Percentiles rank a stretch among this genome's conserved stretches.
These are phyloP conservation scores for Pedinophyceae sp. DNA, from an alignment of 139 green algal species.

Conservation along the genomic window DNA sequence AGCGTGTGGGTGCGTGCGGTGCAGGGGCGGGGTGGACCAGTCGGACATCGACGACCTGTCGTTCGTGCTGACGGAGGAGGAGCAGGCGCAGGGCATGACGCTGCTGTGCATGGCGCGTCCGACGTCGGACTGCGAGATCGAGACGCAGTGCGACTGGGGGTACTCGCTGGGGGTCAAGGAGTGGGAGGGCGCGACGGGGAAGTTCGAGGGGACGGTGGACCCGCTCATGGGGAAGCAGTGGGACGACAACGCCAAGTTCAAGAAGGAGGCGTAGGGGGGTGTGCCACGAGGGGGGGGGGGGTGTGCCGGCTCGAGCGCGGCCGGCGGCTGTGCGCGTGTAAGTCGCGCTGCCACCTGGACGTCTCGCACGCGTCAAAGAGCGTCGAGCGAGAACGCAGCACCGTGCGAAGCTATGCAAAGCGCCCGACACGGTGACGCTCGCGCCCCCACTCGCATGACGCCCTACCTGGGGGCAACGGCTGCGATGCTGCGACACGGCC, in stretches of 20 bases:
- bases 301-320: no score
- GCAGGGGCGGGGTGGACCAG: conserved; percentile 49
- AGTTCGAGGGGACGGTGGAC: conserved; percentile 32
- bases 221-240: conserved; percentile 22
- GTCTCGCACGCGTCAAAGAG: no score
- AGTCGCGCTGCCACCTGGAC: no score
- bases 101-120: conserved; percentile 78
- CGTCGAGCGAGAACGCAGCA: no score
- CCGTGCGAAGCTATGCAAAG: no score
- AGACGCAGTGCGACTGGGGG: conserved; percentile 87
- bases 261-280: background rate
- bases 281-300: no score
- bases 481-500: no score
- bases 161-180: conserved; percentile 62
- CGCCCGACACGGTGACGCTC: no score
- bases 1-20: no score
- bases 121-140: conserved; percentile 45
- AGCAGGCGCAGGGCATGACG: conserved; percentile 63
- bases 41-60: conserved; percentile 71
- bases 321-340: no score
- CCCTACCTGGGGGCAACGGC: no score
- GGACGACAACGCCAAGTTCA: conserved; percentile 4
- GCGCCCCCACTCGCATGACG: no score
- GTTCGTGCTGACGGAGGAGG: conserved; percentile 65
- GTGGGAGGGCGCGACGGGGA: conserved; percentile 73